Percentiles rank a stretch among this genome's conserved stretches.
These are phyloP conservation scores for Babesia ovata DNA, from an alignment of 169 alveolate species.

Conservation along the genomic window DNA sequence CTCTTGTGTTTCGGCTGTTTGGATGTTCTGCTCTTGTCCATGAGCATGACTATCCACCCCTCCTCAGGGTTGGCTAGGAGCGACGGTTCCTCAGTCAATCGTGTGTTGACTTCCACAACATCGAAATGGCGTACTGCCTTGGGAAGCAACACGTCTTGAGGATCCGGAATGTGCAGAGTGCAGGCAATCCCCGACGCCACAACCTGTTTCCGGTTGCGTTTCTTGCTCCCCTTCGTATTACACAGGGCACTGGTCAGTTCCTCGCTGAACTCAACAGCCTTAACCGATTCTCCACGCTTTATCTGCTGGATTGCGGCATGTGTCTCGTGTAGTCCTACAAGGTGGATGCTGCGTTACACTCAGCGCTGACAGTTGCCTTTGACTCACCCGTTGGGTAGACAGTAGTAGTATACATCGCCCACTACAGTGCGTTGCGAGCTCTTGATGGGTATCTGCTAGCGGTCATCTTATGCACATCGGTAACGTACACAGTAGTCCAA, in stretches of 20 bases:
- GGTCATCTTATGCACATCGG: background rate
- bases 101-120: constrained; percentile 11
- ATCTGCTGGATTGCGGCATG: constrained; percentile 29
- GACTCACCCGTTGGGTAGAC: constrained; percentile 57
- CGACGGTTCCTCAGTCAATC: constrained; percentile 5
- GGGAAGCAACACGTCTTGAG: constrained; percentile 2
- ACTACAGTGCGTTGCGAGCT: constrained; percentile 13
- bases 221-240: constrained; percentile 41
- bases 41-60: constrained; percentile 59
- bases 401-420: constrained; percentile 42
- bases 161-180: constrained; percentile 24
- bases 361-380: background rate
- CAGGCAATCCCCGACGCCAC: constrained; percentile 24
- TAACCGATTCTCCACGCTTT: constrained; percentile 10
- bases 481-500: constrained; percentile 39
- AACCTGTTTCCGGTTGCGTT: constrained; percentile 21
- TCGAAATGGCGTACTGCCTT: constrained; percentile 9
- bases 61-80: constrained; percentile 24
- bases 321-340: constrained; percentile 49
- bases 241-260: constrained; percentile 17
- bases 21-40: constrained; percentile 52
- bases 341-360: constrained; percentile 27
- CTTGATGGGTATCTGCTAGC: constrained; percentile 18
- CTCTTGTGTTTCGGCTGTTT: constrained; percentile 18
- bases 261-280: constrained; percentile 18